phyloP scores from a whole-genome alignment of 495 filamentous ascomycete genomes.

The Thozetella sp. region DNA sequence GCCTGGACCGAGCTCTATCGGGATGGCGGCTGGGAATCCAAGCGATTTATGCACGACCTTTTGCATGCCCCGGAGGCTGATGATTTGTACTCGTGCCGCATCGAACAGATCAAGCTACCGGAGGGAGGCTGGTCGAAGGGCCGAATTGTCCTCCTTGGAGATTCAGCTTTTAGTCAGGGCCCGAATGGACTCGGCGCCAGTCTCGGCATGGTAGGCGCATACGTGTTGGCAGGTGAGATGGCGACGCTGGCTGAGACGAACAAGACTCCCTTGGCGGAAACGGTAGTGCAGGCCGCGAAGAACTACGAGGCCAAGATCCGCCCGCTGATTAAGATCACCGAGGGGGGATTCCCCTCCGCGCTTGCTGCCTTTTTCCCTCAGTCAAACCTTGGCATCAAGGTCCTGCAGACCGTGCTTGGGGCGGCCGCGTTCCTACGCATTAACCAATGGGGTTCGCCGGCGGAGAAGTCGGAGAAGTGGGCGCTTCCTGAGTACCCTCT shows the following conservation, averaged over 20 bases:
- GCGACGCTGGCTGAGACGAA: conserved; percentile 18
- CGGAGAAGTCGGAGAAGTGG: too few species aligned
- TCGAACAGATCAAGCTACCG: conserved; percentile 38
- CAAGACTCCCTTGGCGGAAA: conserved; percentile 2
- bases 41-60: conserved; percentile 36
- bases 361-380: conserved; percentile 5
- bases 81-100: conserved; percentile 47
- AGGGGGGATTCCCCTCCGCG: conserved; percentile 3
- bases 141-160: conserved; percentile 51
- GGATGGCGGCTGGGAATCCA: conserved; percentile 46
- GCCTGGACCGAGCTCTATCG: conserved; percentile 34
- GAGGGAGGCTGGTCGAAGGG: conserved; percentile 37
- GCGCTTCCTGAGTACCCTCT: too few species aligned
- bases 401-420: too few species aligned
- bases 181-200: conserved; percentile 46
- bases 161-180: conserved; percentile 51
- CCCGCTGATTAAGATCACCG: conserved; percentile 8
- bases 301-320: conserved; percentile 12
- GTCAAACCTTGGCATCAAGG: conserved; percentile 8
- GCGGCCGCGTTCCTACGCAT: too few species aligned
- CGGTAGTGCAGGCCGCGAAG: conserved; percentile 12
- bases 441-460: too few species aligned
- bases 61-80: conserved; percentile 19
- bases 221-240: conserved; percentile 55
- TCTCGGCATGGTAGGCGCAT: conserved; percentile 42